These are phyloP conservation scores for Ceratobasidium sp. DNA, from an alignment of 1,284 basidiomycete species.

Conservation along the genomic window DNA sequence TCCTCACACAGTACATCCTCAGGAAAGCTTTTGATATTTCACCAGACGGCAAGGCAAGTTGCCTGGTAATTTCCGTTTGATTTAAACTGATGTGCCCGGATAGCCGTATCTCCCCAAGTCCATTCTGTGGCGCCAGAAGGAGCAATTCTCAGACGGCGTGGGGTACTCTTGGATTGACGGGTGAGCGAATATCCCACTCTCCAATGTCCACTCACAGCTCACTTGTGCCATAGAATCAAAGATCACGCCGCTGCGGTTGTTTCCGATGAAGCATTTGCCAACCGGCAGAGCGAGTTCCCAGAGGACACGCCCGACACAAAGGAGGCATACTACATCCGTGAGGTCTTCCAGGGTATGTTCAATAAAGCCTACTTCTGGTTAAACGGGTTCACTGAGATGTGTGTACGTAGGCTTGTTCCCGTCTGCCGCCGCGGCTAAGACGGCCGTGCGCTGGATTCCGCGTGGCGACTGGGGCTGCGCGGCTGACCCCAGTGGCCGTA, in stretches of 20 bases:
- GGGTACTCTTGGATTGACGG: constrained; percentile 99
- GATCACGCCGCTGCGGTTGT: constrained; percentile 79
- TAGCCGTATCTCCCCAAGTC: constrained; percentile 92
- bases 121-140: constrained; percentile 99
- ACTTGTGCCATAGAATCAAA: constrained; percentile 72
- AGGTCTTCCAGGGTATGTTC: constrained; percentile 83
- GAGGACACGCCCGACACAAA: constrained; percentile 92
- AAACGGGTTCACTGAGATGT: constrained; percentile 8
- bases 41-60: constrained; percentile 74
- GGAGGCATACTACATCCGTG: constrained; percentile 95
- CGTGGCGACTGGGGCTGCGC: constrained; percentile 97
- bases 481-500: constrained; percentile 92
- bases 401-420: constrained; percentile 73
- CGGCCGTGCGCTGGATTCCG: constrained; percentile 95
- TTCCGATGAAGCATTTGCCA: constrained; percentile 83
- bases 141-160: constrained; percentile 99
- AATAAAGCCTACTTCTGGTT: neutral
- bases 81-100: constrained; percentile 50
- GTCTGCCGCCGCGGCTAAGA: constrained; percentile 82
- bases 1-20: constrained; percentile 78
- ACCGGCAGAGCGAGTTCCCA: constrained; percentile 79
- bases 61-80: neutral
- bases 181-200: constrained; percentile 52
- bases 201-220: neutral
- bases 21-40: constrained; percentile 96